Evolutionary conservation across 2,329 filamentous ascomycete species (phyloP).

Genomic region (Colletotrichum liaoningense): DNA sequence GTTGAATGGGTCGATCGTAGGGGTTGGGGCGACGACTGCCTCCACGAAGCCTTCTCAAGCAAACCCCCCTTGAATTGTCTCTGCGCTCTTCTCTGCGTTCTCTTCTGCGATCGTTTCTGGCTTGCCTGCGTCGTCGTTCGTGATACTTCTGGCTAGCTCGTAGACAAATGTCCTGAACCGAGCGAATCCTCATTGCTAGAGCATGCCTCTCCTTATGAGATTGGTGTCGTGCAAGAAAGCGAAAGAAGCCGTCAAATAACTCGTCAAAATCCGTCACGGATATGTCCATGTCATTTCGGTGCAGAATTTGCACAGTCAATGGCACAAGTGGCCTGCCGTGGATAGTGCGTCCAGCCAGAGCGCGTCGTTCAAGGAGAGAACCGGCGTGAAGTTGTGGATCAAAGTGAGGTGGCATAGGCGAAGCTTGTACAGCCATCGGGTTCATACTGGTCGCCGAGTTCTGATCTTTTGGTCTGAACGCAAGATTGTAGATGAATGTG

Average conservation of each 20-base stretch:
- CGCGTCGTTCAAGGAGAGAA: not conserved
- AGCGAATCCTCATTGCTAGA: not conserved
- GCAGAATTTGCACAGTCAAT: not conserved
- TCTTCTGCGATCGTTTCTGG: no score
- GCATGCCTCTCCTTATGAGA: not conserved
- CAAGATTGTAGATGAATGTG: slow-evolving; percentile 25
- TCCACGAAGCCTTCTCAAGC: no score
- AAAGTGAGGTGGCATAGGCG: not conserved
- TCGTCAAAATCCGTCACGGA: no score
- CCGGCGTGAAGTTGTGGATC: not conserved
- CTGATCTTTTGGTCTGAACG: not conserved
- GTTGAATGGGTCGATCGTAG: not conserved
- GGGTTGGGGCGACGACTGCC: not conserved
- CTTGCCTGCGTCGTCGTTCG: slow-evolving; percentile 24
- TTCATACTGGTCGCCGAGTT: not conserved
- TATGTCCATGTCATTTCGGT: not conserved
- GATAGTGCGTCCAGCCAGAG: not conserved
- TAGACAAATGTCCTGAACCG: slow-evolving; percentile 40
- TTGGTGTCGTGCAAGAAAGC: no score
- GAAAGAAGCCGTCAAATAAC: no score
- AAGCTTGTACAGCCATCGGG: not conserved
- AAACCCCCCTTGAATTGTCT: no score
- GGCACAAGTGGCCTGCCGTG: not conserved
- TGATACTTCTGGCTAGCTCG: slow-evolving; percentile 39
- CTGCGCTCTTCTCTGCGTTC: no score